These are phyloP conservation scores for Ajuga chamaepitys DNA, from an alignment of 257 asterid genomes.

Conservation along the genomic window DNA sequence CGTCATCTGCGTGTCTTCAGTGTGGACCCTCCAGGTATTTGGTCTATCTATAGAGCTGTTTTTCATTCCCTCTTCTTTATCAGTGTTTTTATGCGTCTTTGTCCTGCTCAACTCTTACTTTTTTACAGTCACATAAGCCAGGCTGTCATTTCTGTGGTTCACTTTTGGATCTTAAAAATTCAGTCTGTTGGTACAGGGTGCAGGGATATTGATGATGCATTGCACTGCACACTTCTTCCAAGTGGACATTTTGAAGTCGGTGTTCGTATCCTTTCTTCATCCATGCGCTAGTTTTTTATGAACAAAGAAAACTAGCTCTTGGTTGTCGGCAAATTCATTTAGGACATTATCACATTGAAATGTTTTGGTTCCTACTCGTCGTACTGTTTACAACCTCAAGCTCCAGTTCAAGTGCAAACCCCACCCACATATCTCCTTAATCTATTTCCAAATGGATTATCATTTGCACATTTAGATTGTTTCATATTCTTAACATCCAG, in stretches of 20 bases:
- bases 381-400: neutral
- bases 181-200: slow-evolving; percentile 62
- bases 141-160: neutral
- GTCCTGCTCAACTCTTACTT: slow-evolving; percentile 1
- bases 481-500: neutral
- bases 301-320: neutral
- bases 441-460: neutral
- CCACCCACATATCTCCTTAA: neutral
- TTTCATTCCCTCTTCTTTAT: neutral
- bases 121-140: neutral
- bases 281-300: neutral
- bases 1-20: slow-evolving; percentile 88
- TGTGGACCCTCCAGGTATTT: slow-evolving; percentile 98
- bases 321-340: slow-evolving; percentile 2
- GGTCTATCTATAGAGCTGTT: slow-evolving; percentile 6
- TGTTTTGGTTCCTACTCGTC: neutral
- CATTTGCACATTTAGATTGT: neutral
- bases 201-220: slow-evolving; percentile 96
- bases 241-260: slow-evolving; percentile 97
- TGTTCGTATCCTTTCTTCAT: slow-evolving; percentile 80
- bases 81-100: neutral
- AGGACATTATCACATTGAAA: neutral
- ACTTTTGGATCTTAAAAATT: slow-evolving; percentile 2
- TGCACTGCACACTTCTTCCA: slow-evolving; percentile 84
- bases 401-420: neutral